Evolutionary conservation across 164 flowering plant species (phyloP), one percentile per base, ranked within the genome.

Genomic region (Vitis rotundifolia): DNA sequence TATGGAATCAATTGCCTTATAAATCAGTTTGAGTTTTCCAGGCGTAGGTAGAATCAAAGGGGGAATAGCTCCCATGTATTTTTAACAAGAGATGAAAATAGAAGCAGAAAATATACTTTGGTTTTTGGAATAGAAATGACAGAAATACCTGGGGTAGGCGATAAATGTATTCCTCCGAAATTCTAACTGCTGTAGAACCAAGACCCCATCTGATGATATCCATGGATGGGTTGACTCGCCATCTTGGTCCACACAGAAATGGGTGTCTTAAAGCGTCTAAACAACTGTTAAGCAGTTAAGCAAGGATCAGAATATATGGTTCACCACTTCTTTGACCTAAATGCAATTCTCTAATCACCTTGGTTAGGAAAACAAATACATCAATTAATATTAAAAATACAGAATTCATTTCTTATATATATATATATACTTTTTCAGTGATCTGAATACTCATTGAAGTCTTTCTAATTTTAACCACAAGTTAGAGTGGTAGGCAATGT

Each of bases 101-200:
- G 19, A 54, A 22, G 15, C 59, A 67, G 37, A 70, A 11, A 51
- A 44, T 14, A 59, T 62, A 9, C 4, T 37, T 37, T 6, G 44
- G 44, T 5, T 37, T 22, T 37, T 37, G 7, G 44, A 37, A 37
- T 37, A 37, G 26, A 22, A 37, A 58, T 14, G 26, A 22, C 26
- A 22, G 26, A 22, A 22, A 55, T 80, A 93, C 99, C 98, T 95
- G 99, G 69, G 86, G 87, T 48, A 44, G 82, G 53, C 87, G 81
- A 76, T 95, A 95, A n/a, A 93, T 95, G 77, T 95, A 95, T 80
- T 95, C 99, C 85, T 95, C 99, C 26, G 88, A 77, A 67, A 95
- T 95, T 66, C 92, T 84, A 63, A 91, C 86, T 47, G 97, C 91
- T 69, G 97, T 95, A 59, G 99, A 93, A 55, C 99, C 99, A 67